These are phyloP conservation scores for Ganoderma lingzhi DNA, from an alignment of 1,284 basidiomycete genomes.

Conservation along the genomic window DNA sequence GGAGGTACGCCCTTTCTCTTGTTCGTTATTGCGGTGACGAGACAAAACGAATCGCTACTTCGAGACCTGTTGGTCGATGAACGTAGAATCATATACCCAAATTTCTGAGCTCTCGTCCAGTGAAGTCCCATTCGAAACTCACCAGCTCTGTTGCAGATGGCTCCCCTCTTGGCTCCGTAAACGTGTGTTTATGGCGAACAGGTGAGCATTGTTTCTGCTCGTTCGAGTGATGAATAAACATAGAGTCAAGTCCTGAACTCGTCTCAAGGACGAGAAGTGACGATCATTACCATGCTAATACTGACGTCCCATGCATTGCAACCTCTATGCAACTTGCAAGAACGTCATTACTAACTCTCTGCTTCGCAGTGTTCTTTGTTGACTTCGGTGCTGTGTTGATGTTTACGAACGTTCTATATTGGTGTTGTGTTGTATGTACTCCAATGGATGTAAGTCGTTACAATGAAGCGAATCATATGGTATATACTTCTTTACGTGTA, in stretches of 20 bases:
- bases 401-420: neutral
- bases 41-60: constrained; percentile 84
- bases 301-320: constrained; percentile 55
- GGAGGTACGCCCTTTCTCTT: constrained; percentile 21
- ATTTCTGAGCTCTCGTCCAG: constrained; percentile 70
- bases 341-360: neutral
- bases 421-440: constrained; percentile 7
- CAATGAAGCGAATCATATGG: constrained; percentile 23
- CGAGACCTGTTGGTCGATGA: constrained; percentile 76
- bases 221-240: constrained; percentile 66
- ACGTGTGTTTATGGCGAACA: neutral
- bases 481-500: constrained; percentile 18
- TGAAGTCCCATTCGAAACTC: constrained; percentile 18
- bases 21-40: constrained; percentile 58
- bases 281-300: constrained; percentile 85
- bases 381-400: neutral
- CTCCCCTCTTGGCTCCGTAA: neutral
- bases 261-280: constrained; percentile 77
- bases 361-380: neutral
- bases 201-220: constrained; percentile 49
- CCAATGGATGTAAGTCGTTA: constrained; percentile 11
- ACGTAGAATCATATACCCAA: constrained; percentile 80
- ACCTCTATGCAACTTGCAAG: constrained; percentile 3
- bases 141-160: constrained; percentile 12
- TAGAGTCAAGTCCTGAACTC: constrained; percentile 89